Evolutionary conservation across 1,284 basidiomycete genomes (phyloP).

Genomic region (Boletus smithii): DNA sequence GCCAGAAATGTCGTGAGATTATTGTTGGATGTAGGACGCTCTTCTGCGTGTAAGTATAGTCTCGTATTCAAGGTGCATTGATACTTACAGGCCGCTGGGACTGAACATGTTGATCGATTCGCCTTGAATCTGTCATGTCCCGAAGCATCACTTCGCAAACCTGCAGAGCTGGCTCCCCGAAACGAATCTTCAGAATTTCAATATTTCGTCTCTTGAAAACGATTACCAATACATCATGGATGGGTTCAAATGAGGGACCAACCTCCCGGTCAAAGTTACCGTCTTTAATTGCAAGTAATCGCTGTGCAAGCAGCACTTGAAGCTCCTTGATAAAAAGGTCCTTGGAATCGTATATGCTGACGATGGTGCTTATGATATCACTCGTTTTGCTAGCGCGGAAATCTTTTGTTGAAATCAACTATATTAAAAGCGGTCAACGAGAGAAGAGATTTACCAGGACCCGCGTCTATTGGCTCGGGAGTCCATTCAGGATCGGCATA

Average conservation of each 20-base stretch:
- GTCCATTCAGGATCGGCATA: conserved; percentile 89
- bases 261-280: conserved; percentile 86
- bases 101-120: conserved; percentile 83
- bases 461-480: conserved; percentile 91
- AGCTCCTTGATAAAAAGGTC: conserved; percentile 93
- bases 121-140: conserved; percentile 90
- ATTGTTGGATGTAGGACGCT: conserved; percentile 76
- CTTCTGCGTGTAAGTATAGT: conserved; percentile 20
- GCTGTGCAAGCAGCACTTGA: conserved; percentile 82
- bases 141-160: conserved; percentile 96
- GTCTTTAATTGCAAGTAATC: conserved; percentile 74
- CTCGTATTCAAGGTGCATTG: neutral
- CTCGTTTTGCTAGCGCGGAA: conserved; percentile 85
- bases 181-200: conserved; percentile 89
- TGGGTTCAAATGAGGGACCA: conserved; percentile 19
- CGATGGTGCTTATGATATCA: conserved; percentile 90
- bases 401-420: conserved; percentile 45
- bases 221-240: conserved; percentile 1
- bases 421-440: conserved; percentile 1
- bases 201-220: conserved; percentile 74
- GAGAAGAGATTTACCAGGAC: conserved; percentile 45
- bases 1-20: conserved; percentile 94
- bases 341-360: conserved; percentile 93
- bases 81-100: conserved; percentile 58
- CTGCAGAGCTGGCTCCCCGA: conserved; percentile 86